phyloP scores from a whole-genome alignment of 2,329 filamentous ascomycete species.

The Amauroascus niger region DNA sequence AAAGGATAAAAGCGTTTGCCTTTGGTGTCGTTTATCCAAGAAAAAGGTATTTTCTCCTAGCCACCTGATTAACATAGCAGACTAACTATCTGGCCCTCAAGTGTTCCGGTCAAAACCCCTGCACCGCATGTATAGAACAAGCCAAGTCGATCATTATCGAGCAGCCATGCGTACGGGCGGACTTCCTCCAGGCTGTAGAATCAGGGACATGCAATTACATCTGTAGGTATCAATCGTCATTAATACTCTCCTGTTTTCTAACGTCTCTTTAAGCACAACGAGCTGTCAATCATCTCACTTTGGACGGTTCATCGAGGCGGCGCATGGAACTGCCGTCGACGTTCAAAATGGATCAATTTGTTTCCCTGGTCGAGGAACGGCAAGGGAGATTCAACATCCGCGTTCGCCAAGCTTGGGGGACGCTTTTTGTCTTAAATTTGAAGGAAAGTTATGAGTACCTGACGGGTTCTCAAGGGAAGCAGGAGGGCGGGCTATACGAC shows the following conservation, averaged over 20 bases:
- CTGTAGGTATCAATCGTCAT: constrained; percentile 25
- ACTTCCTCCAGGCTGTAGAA: constrained; percentile 38
- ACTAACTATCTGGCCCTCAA: constrained; percentile 17
- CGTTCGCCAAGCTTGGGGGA: constrained; percentile 35
- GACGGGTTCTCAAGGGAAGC: constrained; percentile 30
- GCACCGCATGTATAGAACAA: constrained; percentile 31
- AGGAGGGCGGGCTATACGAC: constrained; percentile 31
- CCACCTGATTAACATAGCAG: not conserved
- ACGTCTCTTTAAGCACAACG: constrained; percentile 29
- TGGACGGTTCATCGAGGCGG: constrained; percentile 28
- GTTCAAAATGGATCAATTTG: constrained; percentile 32
- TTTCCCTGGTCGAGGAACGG: constrained; percentile 31
- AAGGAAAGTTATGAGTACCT: constrained; percentile 36
- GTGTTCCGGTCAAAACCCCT: constrained; percentile 37
- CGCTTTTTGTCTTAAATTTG: constrained; percentile 36
- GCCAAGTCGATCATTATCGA: constrained; percentile 31
- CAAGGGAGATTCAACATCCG: constrained; percentile 38
- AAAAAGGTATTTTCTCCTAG: constrained; percentile 30
- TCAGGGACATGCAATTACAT: constrained; percentile 40
- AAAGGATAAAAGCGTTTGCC: constrained; percentile 38
- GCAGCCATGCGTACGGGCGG: constrained; percentile 37
- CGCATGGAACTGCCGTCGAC: constrained; percentile 35
- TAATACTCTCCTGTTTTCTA: not conserved
- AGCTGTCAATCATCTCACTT: constrained; percentile 35
- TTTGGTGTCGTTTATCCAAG: constrained; percentile 38